Percentiles rank a stretch among this genome's conserved stretches.
These are phyloP conservation scores for Annulohypoxylon truncatum DNA, from an alignment of 2,329 filamentous ascomycete species.

Conservation along the genomic window DNA sequence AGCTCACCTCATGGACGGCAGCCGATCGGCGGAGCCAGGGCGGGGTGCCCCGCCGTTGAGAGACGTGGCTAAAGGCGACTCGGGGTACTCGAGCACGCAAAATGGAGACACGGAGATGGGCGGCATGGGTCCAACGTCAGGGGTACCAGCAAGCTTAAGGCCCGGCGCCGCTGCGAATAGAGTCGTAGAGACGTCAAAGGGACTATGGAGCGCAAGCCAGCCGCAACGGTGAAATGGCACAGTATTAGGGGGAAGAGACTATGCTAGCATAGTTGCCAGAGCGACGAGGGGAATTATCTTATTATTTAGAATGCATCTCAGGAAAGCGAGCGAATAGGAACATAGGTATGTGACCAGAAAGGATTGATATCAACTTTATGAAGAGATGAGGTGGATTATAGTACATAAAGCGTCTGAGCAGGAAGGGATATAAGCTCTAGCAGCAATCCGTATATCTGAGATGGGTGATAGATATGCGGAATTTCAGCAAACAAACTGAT, in stretches of 20 bases:
- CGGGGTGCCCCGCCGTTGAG: slow-evolving; percentile 52
- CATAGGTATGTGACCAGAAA: background rate
- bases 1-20: slow-evolving; percentile 70
- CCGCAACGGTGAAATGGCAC: slow-evolving; percentile 42
- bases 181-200: slow-evolving; percentile 72
- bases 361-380: slow-evolving; percentile 6
- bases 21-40: slow-evolving; percentile 62
- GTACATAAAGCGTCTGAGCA: slow-evolving; percentile 10
- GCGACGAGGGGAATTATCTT: slow-evolving; percentile 1
- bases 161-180: slow-evolving; percentile 67
- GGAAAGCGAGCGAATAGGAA: slow-evolving; percentile 19
- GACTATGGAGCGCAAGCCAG: slow-evolving; percentile 65
- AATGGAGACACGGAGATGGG: slow-evolving; percentile 62
- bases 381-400: slow-evolving; percentile 19
- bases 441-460: slow-evolving; percentile 5
- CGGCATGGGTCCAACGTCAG: slow-evolving; percentile 52
- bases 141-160: slow-evolving; percentile 64
- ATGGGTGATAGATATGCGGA: background rate
- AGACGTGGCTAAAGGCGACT: slow-evolving; percentile 57
- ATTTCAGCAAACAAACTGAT: slow-evolving; percentile 1
- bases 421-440: background rate
- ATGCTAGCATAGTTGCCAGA: background rate
- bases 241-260: background rate
- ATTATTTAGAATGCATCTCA: slow-evolving; percentile 36
- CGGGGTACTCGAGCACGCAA: slow-evolving; percentile 60